These are phyloP conservation scores for Cryptosporidium sp. DNA, from an alignment of 169 alveolate genomes.

Conservation along the genomic window DNA sequence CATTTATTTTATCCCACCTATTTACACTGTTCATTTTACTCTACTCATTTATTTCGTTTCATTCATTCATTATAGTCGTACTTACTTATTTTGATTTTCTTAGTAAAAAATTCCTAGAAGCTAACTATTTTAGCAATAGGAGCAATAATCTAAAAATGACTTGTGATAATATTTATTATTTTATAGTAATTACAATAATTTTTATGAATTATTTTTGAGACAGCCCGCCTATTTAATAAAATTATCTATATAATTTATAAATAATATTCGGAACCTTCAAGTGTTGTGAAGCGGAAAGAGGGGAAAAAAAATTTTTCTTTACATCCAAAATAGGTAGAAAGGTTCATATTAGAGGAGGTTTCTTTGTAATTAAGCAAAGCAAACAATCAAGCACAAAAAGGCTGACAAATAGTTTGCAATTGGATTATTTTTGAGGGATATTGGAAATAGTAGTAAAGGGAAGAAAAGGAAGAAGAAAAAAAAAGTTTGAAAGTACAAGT, in stretches of 20 bases:
- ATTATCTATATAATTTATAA: background rate
- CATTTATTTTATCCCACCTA: no score
- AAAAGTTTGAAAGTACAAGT: background rate
- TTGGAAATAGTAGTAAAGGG: background rate
- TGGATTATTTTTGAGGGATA: background rate
- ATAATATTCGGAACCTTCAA: background rate
- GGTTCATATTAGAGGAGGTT: background rate
- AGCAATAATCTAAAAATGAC: background rate
- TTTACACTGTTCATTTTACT: no score
- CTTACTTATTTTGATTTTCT: no score
- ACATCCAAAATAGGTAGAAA: no score
- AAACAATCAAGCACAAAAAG: no score
- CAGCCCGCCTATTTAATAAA: conserved; percentile 50
- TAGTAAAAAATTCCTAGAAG: no score
- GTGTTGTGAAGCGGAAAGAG: background rate
- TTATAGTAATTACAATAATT: background rate
- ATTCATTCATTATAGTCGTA: no score
- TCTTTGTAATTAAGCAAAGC: background rate
- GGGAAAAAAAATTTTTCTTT: background rate
- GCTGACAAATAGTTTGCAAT: background rate
- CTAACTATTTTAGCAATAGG: no score
- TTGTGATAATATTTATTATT: background rate
- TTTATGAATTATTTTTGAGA: conserved; percentile 14
- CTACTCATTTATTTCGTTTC: no score
- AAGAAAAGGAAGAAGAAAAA: background rate